Evolutionary conservation across 2,329 filamentous ascomycete species (phyloP), one percentile per base, ranked within the genome.

Genomic region (Xylariales sp.): DNA sequence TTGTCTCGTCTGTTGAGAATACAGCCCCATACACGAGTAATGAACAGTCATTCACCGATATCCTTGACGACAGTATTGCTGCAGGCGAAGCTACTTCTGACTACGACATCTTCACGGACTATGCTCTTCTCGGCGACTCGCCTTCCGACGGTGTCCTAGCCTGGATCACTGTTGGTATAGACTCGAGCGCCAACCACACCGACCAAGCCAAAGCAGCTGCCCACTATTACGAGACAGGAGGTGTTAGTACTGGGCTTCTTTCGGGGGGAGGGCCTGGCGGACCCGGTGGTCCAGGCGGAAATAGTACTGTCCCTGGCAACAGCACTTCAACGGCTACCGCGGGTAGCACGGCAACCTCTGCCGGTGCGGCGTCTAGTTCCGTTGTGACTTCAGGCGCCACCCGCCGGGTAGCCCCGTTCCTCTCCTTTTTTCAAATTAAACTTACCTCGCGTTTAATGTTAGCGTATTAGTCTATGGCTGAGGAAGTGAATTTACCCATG

Each of bases 1-100:
- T 84, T 5, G 70, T 78, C 48, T 50, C 52, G 15, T 46, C n/a
- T 9, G 39, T 42, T 24, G 39, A 42, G 24, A 31, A 31, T 9
- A 22, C 21, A 3, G 21, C 31, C 5, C 39, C 39, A 5, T 42
- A 42, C 32, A 36, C 14, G 3, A 36, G 11, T 16, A 42, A 42
- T 22, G 16, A 14, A 12, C 21, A 28, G 15, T 20, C 22, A 22
- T 14, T 42, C 16, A 42, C 39, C 19, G 29, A 25, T 12, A 33
- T 24, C 3, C n/a, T 34, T 8, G 28, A 33, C 31, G 38, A 40
- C 19, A 3, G 29, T 20, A 28, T 40, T n/a, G 20, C 31, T 6
- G 20, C 19, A 9, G 22, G 15, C n/a, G 38, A 40, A 25, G 31
- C 19, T 10, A 27, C 29, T 2, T 24, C 12, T 14, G 28, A 33